Evolutionary conservation across 2,329 filamentous ascomycete species (phyloP).

Genomic region (Fusarium sp.): DNA sequence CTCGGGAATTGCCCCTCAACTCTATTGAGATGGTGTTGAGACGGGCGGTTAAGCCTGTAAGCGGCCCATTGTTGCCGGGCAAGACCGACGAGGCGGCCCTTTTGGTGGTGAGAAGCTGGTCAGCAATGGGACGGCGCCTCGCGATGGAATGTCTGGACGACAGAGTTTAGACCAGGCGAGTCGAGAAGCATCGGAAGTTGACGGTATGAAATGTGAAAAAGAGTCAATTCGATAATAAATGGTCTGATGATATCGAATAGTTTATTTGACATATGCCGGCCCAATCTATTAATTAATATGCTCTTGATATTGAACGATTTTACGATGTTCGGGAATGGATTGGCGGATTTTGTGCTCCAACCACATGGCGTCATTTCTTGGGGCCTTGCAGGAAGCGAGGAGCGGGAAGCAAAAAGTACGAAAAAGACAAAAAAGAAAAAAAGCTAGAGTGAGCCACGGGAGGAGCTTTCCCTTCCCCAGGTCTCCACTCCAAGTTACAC

Average conservation of each 20-base stretch:
- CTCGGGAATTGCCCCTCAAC: background rate
- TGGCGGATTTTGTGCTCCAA: constrained; percentile 7
- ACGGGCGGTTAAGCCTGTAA: background rate
- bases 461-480: constrained; percentile 4
- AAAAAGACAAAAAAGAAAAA: background rate
- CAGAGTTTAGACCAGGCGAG: constrained; percentile 9
- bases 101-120: background rate
- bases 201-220: background rate
- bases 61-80: constrained; percentile 18
- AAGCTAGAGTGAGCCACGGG: background rate
- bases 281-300: background rate
- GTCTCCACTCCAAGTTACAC: constrained; percentile 28
- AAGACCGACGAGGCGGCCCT: constrained; percentile 10
- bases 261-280: constrained; percentile 5
- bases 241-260: background rate
- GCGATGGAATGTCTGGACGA: constrained; percentile 25
- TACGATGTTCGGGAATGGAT: constrained; percentile 28
- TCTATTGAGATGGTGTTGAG: constrained; percentile 2
- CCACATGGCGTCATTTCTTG: constrained; percentile 30
- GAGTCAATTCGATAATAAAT: background rate
- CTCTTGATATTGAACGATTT: constrained; percentile 25
- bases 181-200: background rate
- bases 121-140: constrained; percentile 2
- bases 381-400: constrained; percentile 31
- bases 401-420: background rate